A percentile compares a stretch with the other conserved stretches of the same genome.
phyloP scores from a whole-genome alignment of 306 rosid species.

The Cicer chorassanicum region DNA sequence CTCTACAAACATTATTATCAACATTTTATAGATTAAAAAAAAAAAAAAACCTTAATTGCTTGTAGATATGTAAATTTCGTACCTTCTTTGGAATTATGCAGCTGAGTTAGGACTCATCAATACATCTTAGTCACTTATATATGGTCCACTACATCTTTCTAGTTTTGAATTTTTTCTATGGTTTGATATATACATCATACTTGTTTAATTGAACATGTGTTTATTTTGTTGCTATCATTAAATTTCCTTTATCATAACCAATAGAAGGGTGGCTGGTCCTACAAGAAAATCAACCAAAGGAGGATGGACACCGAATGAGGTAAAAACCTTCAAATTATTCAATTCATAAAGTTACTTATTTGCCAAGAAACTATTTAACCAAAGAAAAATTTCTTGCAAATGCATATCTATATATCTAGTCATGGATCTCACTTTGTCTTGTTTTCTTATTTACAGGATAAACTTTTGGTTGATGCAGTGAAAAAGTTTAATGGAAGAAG shows the following conservation, averaged over 20 bases:
- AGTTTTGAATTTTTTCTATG: not conserved
- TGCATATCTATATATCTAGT: not conserved
- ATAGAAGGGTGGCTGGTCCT: constrained; percentile 52
- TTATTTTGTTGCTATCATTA: not conserved
- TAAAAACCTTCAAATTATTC: constrained; percentile 27
- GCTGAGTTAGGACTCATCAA: not conserved
- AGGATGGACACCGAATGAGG: constrained; percentile 61
- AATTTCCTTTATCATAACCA: not conserved
- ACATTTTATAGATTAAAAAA: no score
- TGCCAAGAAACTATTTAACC: constrained; percentile 1
- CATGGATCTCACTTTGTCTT: not conserved
- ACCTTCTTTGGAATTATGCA: not conserved
- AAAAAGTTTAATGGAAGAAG: constrained; percentile 41
- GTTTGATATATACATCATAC: not conserved
- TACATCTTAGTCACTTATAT: not conserved
- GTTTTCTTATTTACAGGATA: constrained; percentile 46
- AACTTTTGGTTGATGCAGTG: constrained; percentile 46
- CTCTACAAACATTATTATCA: no score
- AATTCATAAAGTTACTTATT: not conserved
- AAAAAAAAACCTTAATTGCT: no score
- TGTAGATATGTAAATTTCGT: no score
- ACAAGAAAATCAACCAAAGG: constrained; percentile 53
- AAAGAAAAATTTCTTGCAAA: not conserved
- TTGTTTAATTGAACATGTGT: constrained; percentile 5
- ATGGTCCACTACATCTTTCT: not conserved